Evolutionary conservation across 139 green algal genomes (phyloP), one percentile per base, ranked within the genome.

Genomic region (Yamagishiella unicocca): DNA sequence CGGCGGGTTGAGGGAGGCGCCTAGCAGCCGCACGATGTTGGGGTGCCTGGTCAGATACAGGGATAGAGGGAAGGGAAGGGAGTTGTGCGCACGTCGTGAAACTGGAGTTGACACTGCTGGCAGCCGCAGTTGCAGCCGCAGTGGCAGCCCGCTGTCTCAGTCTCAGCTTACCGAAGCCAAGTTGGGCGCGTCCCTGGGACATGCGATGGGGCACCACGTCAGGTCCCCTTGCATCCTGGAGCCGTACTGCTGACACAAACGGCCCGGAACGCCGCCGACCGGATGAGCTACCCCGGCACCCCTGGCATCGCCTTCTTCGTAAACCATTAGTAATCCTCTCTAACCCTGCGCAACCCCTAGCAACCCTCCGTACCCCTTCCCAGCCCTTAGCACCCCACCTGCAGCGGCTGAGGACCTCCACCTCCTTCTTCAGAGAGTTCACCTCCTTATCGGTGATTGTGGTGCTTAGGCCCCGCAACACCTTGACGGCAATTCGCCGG

Each of bases 1-100:
- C 25, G 43, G 72, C 19, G 45, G 72, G 2, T 22, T 62, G 12
- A 80, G 72, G 72, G 12, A 42, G 72, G 43, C 72, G 72, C 72
- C 72, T 29, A 80, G 72, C 29, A 80, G 72, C 43, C 72, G 72
- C 43, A 80, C 72, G 72, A 80, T 80, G 72, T 80, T 61, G 72
- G 72, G 4, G 43, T 80, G 72, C 72, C 72, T 80, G 72, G 4
- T 33, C 19, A 6, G 58, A n/a, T n/a, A n/a, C n/a, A n/a, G n/a
- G n/a, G n/a, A n/a, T n/a, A n/a, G n/a, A n/a, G 50, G 50, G 50
- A 58, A 17, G 50, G 50, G 50, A 17, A 17, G 50, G 50, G 50
- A 58, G 50, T 12, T 25, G 50, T 12, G 17, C 14, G 50, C 17
- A 17, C 14, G 50, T 58, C 17, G 50, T 17, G 50, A 58, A 17